These are phyloP conservation scores for Serendipita sp. DNA, from an alignment of 768 basidiomycete species.

Conservation along the genomic window DNA sequence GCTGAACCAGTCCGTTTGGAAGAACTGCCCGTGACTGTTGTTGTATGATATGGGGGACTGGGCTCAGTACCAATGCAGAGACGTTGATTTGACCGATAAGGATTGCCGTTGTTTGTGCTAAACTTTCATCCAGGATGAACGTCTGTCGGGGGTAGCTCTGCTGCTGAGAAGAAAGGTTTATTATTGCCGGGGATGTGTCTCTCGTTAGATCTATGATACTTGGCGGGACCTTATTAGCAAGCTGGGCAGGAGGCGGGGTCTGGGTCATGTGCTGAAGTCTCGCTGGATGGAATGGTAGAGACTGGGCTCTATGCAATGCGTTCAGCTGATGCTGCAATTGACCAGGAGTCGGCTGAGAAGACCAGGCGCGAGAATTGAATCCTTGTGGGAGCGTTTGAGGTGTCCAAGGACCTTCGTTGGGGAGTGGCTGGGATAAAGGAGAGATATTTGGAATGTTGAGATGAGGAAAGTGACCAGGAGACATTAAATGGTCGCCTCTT, in stretches of 20 bases:
- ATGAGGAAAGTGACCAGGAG: not conserved
- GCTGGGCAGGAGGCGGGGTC: not conserved
- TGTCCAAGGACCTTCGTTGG: not conserved
- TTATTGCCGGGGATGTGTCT: not conserved
- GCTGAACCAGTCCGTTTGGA: constrained; percentile 13
- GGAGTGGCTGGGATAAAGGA: not conserved
- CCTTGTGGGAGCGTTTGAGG: not conserved
- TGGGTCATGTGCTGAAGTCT: not conserved
- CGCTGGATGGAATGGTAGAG: not conserved
- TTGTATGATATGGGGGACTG: constrained; percentile 46
- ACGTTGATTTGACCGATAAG: constrained; percentile 78
- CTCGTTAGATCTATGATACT: not conserved
- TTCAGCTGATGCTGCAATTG: not conserved
- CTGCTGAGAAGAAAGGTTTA: not conserved
- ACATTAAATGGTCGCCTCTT: not conserved
- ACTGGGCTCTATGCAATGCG: not conserved
- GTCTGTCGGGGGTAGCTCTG: not conserved
- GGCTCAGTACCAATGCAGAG: constrained; percentile 76
- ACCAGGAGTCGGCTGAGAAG: constrained; percentile 1
- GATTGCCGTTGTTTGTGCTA: constrained; percentile 60
- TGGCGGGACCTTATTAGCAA: not conserved
- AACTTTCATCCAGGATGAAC: not conserved
- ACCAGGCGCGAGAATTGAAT: not conserved
- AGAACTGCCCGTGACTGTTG: constrained; percentile 21
- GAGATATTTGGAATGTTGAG: not conserved